These are phyloP conservation scores for Leccinellum albellum DNA, from an alignment of 768 basidiomycete genomes.

Conservation along the genomic window DNA sequence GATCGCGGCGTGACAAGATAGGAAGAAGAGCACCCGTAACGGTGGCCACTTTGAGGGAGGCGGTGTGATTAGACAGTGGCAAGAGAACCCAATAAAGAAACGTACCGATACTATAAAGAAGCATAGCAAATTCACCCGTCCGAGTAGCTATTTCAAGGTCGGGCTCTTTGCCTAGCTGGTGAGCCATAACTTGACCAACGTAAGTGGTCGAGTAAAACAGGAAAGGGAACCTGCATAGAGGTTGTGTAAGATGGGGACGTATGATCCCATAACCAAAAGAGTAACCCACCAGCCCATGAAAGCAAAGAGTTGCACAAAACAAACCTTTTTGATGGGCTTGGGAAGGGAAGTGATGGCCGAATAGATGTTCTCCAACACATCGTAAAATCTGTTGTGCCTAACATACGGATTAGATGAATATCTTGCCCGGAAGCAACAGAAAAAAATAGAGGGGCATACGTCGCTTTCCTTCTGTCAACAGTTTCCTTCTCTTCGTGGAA, in stretches of 20 bases:
- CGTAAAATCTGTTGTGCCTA: slow-evolving; percentile 52
- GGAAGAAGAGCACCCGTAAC: slow-evolving; percentile 79
- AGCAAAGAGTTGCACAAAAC: slow-evolving; percentile 90
- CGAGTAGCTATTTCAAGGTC: slow-evolving; percentile 81
- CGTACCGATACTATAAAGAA: slow-evolving; percentile 83
- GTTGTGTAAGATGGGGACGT: slow-evolving; percentile 3
- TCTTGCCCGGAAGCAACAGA: background rate
- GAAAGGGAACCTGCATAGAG: slow-evolving; percentile 77
- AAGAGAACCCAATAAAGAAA: background rate
- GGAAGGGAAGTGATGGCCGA: slow-evolving; percentile 72
- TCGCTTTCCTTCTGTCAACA: slow-evolving; percentile 42
- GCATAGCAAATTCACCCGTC: slow-evolving; percentile 83
- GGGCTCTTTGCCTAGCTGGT: slow-evolving; percentile 68
- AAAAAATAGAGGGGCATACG: slow-evolving; percentile 27
- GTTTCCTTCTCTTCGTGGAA: slow-evolving; percentile 79
- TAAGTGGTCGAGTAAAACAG: slow-evolving; percentile 94
- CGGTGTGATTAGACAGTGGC: background rate
- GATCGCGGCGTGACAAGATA: slow-evolving; percentile 76
- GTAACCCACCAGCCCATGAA: slow-evolving; percentile 88
- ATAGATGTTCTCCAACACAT: slow-evolving; percentile 77
- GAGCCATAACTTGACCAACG: slow-evolving; percentile 90
- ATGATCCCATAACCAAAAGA: background rate
- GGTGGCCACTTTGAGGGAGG: slow-evolving; percentile 64
- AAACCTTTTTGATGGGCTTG: slow-evolving; percentile 80
- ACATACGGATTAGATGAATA: slow-evolving; percentile 1